Base-by-base conservation (phyloP, 106 monocot species). In the Alisma plantagoaquatica region DNA sequence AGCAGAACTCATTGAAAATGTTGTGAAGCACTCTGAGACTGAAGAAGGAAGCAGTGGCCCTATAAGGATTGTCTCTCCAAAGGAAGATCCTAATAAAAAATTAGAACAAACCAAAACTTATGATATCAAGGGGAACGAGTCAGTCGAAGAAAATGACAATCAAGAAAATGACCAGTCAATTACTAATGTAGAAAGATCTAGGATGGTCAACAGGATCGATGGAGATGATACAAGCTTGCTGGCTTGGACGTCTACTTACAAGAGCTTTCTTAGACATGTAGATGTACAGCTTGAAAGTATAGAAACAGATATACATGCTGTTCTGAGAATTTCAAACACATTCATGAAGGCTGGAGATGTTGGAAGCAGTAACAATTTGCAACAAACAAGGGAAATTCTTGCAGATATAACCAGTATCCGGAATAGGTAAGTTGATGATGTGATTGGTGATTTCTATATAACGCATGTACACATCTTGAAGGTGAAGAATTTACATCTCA, bases 1-100 rank as follows among this genome's bases (percentile, higher is more conserved):
- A 63, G 54, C 66, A 45, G 64, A 82, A 47, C 67, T 83, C 42
- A 88, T 82, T 43, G 71, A 59, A 49, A 60, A 75, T 49, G 78
- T 78, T 23, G 53, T 44, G 28, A 46, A 33, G 35, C 52, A 62
- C n/a, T 48, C 55, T 54, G 58, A 60, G 31, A 29, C 25, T n/a
- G 15, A 14, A 23, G 58, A 67, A 31, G 61, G 70, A 19, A 27
- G 63, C 23, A 27, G 27, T 41, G 59, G 41, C 1, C 59, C 66
- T 43, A 56, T 78, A 43, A 66, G 64, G 7, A 63, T 75, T 18
- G 41, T 77, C 42, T 66, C 67, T 27, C 23, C 74, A 52, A 78
- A 65, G 19, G 41, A 22, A n/a, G 29, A 23, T 18, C 2, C 16
- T 51, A 30, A 49, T 29, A 65, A 61, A 25, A 55, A 67, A 38